Base-by-base conservation (phyloP, 495 filamentous ascomycete species). In the Penicillium desertorum region DNA sequence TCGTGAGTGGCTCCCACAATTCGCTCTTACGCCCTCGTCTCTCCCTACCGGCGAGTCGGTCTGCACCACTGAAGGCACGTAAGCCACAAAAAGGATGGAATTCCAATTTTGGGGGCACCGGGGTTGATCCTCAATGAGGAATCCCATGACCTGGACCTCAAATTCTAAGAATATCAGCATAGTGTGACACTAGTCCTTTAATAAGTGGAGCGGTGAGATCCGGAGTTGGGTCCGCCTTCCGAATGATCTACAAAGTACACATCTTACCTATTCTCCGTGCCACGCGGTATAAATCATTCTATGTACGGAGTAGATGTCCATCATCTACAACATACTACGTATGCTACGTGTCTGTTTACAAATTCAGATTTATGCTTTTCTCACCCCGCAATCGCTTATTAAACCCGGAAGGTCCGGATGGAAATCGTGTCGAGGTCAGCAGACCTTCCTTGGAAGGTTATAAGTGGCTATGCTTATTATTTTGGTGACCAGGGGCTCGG, bases 121-220 rank as follows among this genome's bases (percentile, higher is more conserved):
- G 5, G 20, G 12, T 5, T 19, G 29, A 37, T 55, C 52, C 52
- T 55, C 53, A 55, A 55, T 56, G 44, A 39, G 53, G 16, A 27
- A 52, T 52, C 50, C 50, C 50, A 52, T 52, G 50, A 52, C 50
- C 36, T 39, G 34, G 36, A 52, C 8, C 45, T 48, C 7, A 12
- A 23, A 42, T n/a, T 45, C 29, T 45, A 45, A 36, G 41, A 44
- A 54, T 46, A 37, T 22, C 29, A 16, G 46, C 23, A 46, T 45
- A 30, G 45, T 11, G 27, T 30, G 16, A 23, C 9, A 30, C 29
- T 44, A 44, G 20, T 25, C 22, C 42, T 51, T 11, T n/a, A 9
- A 37, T 19, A 27, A 58, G 56, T 57, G 55, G 55, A 57, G 55
- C 32, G 55, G 53, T 56, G 53, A 47, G 27, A 37, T 2, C 29